These are phyloP conservation scores for Paspalum vaginatum DNA, from an alignment of 176 grass and related monocot genomes.

Conservation along the genomic window DNA sequence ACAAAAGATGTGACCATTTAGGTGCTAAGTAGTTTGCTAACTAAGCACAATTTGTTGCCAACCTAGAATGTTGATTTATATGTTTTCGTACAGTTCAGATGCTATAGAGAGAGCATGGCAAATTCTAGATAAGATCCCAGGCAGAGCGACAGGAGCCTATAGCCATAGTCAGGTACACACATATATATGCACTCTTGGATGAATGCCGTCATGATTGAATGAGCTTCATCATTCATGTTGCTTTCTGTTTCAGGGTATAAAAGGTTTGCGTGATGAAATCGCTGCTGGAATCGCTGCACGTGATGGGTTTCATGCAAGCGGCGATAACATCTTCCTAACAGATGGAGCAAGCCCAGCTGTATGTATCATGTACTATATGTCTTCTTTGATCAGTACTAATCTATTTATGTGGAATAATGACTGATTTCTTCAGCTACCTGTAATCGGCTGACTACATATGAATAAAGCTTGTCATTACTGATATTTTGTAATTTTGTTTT, in stretches of 20 bases:
- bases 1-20: constrained; percentile 14
- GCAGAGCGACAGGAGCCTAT: constrained; percentile 85
- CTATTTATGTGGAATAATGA: constrained; percentile 28
- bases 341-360: constrained; percentile 94
- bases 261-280: constrained; percentile 93
- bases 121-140: constrained; percentile 81
- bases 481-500: constrained; percentile 31
- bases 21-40: constrained; percentile 15
- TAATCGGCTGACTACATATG: background rate
- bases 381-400: constrained; percentile 1
- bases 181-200: constrained; percentile 31
- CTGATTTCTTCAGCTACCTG: background rate
- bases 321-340: constrained; percentile 91
- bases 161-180: constrained; percentile 85
- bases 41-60: background rate
- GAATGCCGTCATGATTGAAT: constrained; percentile 24
- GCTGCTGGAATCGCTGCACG: constrained; percentile 79
- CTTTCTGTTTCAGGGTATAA: constrained; percentile 70
- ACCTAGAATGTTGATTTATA: constrained; percentile 32
- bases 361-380: constrained; percentile 30
- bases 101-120: constrained; percentile 90
- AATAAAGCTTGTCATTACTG: constrained; percentile 9
- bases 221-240: constrained; percentile 32
- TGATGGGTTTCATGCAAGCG: constrained; percentile 83
- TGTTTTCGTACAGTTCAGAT: constrained; percentile 80